Base-by-base conservation (phyloP, 2,329 filamentous ascomycete genomes). In the Hysterium pulicare region DNA sequence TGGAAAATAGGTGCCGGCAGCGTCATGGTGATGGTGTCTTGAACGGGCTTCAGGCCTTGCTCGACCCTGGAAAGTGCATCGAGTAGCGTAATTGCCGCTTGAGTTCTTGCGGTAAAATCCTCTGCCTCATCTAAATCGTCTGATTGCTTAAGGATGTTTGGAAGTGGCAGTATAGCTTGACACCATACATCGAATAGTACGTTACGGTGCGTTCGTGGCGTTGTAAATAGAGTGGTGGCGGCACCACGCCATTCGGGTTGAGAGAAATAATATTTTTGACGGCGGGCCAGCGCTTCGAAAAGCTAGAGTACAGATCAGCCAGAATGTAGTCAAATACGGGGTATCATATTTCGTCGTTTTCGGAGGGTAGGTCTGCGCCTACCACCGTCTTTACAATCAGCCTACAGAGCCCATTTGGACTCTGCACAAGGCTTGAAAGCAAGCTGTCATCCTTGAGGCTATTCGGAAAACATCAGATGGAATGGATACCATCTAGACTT, bases 181-280 rank as follows among this genome's bases (percentile, higher is more conserved):
- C 45, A 47, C 48, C 50, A 55, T 26, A 48, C 41, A 26, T 55
- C 50, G 34, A 44, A 55, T 1, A 52, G 35, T 24, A 49, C 41
- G 24, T 50, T 55, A 2, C 37, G 31, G n/a, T 31, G 42, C 6
- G 45, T 41, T 15, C 45, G 41, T 1, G 45, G 46, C 8, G 33
- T 21, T 3, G 50, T 40, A 26, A 47, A 48, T 9, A 54, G 36
- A 5, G 45, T 44, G 3, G 32, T 42, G 5, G 50, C 31, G 6
- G 41, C n/a, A 13, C 38, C 24, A 3, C 44, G 46, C 22, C 50
- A 50, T 17, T 44, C 33, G 13, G 46, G 38, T 13, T 31, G 39
- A 1, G 51, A 47, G 39, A 53, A 55, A 4, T 23, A 13, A 26
- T 49, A 57, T 4, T 23, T 33, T 9, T 45, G 48, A 9, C 54